Evolutionary conservation across 75 land plant species (phyloP).

Genomic region (Sequoia sempervirens): DNA sequence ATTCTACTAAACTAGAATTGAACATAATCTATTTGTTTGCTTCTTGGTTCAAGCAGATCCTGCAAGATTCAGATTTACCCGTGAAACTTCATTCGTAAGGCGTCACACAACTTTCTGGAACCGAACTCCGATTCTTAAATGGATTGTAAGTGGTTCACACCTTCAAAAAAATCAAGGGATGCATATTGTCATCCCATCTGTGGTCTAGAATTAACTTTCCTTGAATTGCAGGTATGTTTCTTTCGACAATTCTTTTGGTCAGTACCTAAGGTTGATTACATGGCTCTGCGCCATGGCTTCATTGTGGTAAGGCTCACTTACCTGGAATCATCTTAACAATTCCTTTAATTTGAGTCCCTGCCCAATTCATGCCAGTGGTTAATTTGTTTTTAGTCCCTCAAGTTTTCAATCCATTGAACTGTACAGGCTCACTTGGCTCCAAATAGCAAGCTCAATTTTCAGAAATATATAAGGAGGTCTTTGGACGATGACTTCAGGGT

Average conservation of each 20-base stretch:
- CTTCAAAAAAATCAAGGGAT: neutral
- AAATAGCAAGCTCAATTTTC: conserved; percentile 54
- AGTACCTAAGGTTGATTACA: conserved; percentile 50
- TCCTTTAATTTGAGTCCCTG: neutral
- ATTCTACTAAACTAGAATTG: neutral
- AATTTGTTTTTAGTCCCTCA: neutral
- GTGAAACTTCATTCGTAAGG: conserved; percentile 30
- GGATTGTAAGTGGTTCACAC: conserved; percentile 24
- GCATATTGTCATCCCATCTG: neutral
- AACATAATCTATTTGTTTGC: neutral
- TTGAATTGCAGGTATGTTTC: conserved; percentile 43
- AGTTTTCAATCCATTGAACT: neutral
- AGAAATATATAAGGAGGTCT: conserved; percentile 61
- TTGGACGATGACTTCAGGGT: conserved; percentile 80
- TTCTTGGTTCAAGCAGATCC: conserved; percentile 18
- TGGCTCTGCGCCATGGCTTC: conserved; percentile 58
- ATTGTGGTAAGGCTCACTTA: conserved; percentile 16
- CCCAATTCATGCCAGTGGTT: neutral
- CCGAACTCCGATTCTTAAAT: conserved; percentile 16
- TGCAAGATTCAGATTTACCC: conserved; percentile 26
- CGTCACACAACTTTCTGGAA: conserved; percentile 21
- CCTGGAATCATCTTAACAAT: neutral
- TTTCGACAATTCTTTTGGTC: conserved; percentile 57
- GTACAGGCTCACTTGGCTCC: conserved; percentile 66
- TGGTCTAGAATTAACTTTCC: neutral